Evolutionary conservation across 1,139 yeast genomes (phyloP).

Genomic region (Debaryomyces subglobosus): DNA sequence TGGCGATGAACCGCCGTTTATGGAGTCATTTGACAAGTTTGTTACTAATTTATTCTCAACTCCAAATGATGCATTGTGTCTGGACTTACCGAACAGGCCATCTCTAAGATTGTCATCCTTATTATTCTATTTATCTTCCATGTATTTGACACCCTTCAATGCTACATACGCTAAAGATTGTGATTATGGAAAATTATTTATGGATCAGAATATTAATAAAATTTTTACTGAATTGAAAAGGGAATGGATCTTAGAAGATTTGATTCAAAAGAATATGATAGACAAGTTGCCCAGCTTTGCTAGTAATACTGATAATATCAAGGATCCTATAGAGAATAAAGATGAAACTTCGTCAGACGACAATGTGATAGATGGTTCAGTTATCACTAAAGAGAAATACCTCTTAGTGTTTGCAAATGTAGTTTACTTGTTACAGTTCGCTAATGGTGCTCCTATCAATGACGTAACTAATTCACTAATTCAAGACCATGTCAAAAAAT

Average conservation of each 20-base stretch:
- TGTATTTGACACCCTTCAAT: slow-evolving; percentile 1
- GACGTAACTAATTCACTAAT: slow-evolving; percentile 10
- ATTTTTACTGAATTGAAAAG: slow-evolving; percentile 29
- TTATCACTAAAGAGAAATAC: slow-evolving; percentile 1
- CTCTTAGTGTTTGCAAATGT: slow-evolving; percentile 24
- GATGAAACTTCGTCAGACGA: neutral
- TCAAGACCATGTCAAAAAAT: slow-evolving; percentile 1
- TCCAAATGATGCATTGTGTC: neutral
- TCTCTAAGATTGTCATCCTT: slow-evolving; percentile 23
- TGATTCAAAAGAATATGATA: slow-evolving; percentile 11
- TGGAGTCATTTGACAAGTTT: slow-evolving; percentile 16
- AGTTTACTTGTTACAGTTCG: slow-evolving; percentile 29
- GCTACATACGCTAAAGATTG: slow-evolving; percentile 14
- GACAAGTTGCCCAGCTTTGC: neutral
- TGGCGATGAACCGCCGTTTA: slow-evolving; percentile 10
- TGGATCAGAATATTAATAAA: slow-evolving; percentile 17
- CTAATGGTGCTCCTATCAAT: slow-evolving; percentile 12
- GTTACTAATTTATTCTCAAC: neutral
- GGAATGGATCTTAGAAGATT: slow-evolving; percentile 27
- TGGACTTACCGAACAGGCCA: slow-evolving; percentile 23
- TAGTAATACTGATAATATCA: neutral
- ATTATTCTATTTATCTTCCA: slow-evolving; percentile 3
- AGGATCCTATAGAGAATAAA: neutral
- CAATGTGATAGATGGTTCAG: neutral
- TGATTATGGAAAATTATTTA: slow-evolving; percentile 27